A percentile compares a stretch with the other conserved stretches of the same genome.
Evolutionary conservation across 495 filamentous ascomycete genomes (phyloP).

Genomic region (Penicillium desertorum): DNA sequence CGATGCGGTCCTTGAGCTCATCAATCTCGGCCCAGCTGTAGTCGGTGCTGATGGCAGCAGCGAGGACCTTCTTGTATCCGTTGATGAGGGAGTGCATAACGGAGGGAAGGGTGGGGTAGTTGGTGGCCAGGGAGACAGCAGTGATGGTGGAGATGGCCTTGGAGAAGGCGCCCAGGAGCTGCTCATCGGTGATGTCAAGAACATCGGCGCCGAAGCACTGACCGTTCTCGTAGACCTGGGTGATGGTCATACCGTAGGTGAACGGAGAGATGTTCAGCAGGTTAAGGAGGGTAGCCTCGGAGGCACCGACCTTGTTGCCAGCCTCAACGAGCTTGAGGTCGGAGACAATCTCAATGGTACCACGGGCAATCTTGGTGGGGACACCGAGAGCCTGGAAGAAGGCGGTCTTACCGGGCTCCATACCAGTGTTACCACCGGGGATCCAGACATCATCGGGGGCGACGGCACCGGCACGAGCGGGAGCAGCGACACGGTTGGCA

Average conservation of each 20-base stretch:
- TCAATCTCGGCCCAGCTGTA: slow-evolving; percentile 95
- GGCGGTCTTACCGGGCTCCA: slow-evolving; percentile 99
- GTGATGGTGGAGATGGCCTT: slow-evolving; percentile 84
- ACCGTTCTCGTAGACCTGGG: slow-evolving; percentile 94
- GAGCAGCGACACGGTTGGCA: slow-evolving; percentile 93
- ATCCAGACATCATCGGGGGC: slow-evolving; percentile 88
- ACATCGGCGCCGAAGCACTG: slow-evolving; percentile 82
- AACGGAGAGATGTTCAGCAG: slow-evolving; percentile 99
- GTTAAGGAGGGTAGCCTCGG: slow-evolving; percentile 97
- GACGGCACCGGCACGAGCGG: slow-evolving; percentile 93
- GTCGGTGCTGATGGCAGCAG: slow-evolving; percentile 87
- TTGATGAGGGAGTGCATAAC: slow-evolving; percentile 95
- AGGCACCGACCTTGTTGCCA: slow-evolving; percentile 91
- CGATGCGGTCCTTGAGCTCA: slow-evolving; percentile 97
- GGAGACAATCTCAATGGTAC: slow-evolving; percentile 99
- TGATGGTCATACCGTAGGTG: slow-evolving; percentile 97
- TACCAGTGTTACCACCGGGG: slow-evolving; percentile 97
- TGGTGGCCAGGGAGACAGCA: slow-evolving; percentile 81
- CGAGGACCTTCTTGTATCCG: slow-evolving; percentile 93
- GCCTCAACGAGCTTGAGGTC: slow-evolving; percentile 98
- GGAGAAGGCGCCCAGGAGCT: slow-evolving; percentile 82
- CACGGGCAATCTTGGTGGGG: slow-evolving; percentile 99
- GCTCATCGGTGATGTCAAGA: slow-evolving; percentile 88
- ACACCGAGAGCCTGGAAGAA: slow-evolving; percentile 99
- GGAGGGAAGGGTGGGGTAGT: slow-evolving; percentile 95